Percentiles rank a stretch among this genome's conserved stretches.
These are phyloP conservation scores for Fraxinus cuspidata DNA, from an alignment of 257 asterid genomes.

Conservation along the genomic window DNA sequence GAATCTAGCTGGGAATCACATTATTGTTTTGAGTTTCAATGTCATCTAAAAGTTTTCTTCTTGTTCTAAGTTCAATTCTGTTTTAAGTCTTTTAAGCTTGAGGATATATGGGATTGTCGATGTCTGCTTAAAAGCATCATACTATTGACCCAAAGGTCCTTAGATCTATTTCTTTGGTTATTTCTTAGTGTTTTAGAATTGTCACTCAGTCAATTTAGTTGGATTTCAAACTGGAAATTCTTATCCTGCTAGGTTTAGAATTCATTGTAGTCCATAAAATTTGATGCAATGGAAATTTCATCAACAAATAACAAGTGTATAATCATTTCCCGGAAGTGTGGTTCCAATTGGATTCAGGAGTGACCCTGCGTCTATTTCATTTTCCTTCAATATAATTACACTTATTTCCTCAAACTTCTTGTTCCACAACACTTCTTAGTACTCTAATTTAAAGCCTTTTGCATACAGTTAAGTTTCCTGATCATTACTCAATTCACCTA, in stretches of 20 bases:
- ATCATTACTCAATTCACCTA: not conserved
- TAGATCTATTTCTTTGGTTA: not conserved
- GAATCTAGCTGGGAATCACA: not conserved
- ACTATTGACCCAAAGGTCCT: not conserved
- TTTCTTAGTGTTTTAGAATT: not conserved
- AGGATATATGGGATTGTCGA: not conserved
- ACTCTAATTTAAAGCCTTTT: not conserved
- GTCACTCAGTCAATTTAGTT: not conserved
- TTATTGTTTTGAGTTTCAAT: not conserved
- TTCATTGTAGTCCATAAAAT: not conserved
- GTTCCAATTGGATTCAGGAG: too few species aligned
- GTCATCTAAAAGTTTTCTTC: not conserved
- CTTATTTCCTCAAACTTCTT: not conserved
- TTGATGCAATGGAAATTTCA: slow-evolving; percentile 1
- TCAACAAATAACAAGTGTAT: not conserved
- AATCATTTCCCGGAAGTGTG: not conserved
- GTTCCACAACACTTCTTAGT: not conserved
- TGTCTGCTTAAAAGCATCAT: slow-evolving; percentile 1
- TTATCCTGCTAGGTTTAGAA: not conserved
- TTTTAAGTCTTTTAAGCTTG: not conserved
- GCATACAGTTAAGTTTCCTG: not conserved
- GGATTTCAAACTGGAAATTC: not conserved
- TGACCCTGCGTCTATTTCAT: not conserved
- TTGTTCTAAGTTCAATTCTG: slow-evolving; percentile 8
- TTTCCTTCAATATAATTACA: not conserved